Conservation (phyloP, 441 rosid species). For the Pelargonium myrrhifolium region DNA sequence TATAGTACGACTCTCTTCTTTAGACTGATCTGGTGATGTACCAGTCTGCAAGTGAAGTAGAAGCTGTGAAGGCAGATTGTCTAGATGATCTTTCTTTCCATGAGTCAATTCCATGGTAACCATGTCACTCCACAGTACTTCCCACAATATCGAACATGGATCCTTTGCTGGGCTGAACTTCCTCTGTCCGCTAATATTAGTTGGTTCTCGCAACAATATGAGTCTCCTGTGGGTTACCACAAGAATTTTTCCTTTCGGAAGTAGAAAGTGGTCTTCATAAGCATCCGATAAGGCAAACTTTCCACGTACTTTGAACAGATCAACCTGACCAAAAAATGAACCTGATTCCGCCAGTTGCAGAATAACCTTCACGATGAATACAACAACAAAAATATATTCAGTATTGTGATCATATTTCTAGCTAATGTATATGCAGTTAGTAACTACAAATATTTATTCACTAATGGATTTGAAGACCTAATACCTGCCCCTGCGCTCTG, state of each 20-base stretch:
- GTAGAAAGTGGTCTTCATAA: conserved; percentile 85
- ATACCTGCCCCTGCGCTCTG: conserved; percentile 92
- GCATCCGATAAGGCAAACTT: conserved; percentile 96
- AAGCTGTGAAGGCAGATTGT: conserved; percentile 65
- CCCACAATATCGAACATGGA: conserved; percentile 93
- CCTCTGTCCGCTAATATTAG: conserved; percentile 77
- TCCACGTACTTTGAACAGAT: conserved; percentile 90
- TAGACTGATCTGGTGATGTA: conserved; percentile 43
- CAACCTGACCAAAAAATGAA: conserved; percentile 92
- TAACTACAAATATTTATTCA: too few relatives aligned
- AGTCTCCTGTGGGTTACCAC: conserved; percentile 83
- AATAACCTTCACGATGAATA: conserved; percentile 54
- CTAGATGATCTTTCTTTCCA: conserved; percentile 77
- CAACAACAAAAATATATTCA: conserved; percentile 12
- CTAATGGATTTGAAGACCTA: background rate
- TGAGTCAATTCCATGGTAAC: conserved; percentile 75
- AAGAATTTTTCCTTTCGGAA: conserved; percentile 70
- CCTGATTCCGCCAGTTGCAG: conserved; percentile 97
- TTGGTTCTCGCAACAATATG: conserved; percentile 82
- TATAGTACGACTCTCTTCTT: conserved; percentile 61
- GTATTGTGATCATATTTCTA: conserved; percentile 14
- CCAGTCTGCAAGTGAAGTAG: conserved; percentile 48
- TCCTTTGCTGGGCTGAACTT: conserved; percentile 88
- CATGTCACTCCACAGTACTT: conserved; percentile 55
- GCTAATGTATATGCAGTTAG: background rate